These are phyloP conservation scores for Cucurbita argyrosperma DNA, from an alignment of 306 rosid genomes.

Conservation along the genomic window DNA sequence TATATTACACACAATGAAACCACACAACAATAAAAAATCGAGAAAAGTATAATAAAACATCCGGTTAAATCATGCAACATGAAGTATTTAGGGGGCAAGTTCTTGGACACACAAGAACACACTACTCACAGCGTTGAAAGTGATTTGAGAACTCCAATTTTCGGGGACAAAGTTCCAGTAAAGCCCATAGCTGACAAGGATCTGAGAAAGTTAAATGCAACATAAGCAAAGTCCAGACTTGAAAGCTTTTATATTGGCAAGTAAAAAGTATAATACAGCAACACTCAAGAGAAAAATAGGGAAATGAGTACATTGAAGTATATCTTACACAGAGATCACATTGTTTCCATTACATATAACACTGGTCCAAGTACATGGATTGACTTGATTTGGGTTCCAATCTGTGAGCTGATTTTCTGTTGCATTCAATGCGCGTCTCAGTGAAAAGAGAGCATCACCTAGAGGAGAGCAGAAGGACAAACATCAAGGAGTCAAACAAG, in stretches of 20 bases:
- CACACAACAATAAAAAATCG: background rate
- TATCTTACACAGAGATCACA: conserved; percentile 68
- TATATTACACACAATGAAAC: background rate
- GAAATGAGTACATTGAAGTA: conserved; percentile 7
- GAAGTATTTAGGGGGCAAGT: background rate
- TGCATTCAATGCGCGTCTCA: conserved; percentile 48
- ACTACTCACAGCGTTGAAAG: conserved; percentile 64
- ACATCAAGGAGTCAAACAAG: conserved; percentile 11
- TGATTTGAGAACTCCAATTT: conserved; percentile 48
- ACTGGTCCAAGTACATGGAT: conserved; percentile 92
- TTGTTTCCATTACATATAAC: conserved; percentile 40
- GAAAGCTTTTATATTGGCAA: conserved; percentile 1
- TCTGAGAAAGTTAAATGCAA: conserved; percentile 34
- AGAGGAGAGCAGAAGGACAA: conserved; percentile 17
- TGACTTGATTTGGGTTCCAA: conserved; percentile 82
- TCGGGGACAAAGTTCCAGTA: conserved; percentile 60
- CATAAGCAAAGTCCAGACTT: conserved; percentile 11
- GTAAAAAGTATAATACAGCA: conserved; percentile 4
- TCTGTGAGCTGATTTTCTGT: conserved; percentile 54
- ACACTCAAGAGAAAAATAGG: background rate
- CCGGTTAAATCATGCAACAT: background rate
- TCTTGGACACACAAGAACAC: background rate
- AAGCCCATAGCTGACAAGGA: conserved; percentile 75
- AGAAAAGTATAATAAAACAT: background rate
- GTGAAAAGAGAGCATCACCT: conserved; percentile 74